Conservation (phyloP, 2,329 filamentous ascomycete genomes). For the Aureobasidium melanogenum region DNA sequence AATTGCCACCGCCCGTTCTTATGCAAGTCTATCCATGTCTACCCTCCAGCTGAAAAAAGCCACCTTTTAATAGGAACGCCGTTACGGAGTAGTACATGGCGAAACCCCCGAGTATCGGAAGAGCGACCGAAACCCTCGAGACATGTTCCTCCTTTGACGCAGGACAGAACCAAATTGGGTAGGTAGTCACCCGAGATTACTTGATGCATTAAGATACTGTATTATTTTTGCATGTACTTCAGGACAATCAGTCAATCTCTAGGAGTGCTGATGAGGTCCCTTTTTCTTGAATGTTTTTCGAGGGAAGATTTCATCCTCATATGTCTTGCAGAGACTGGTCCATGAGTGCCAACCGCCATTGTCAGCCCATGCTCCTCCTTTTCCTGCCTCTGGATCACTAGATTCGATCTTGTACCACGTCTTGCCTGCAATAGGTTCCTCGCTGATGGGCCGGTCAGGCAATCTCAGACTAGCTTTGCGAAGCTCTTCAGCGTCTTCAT, state of each 20-base stretch:
- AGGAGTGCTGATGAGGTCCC: not conserved
- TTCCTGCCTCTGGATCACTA: conserved; percentile 17
- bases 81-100: not conserved
- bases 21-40: not conserved
- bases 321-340: conserved; percentile 19
- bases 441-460: conserved; percentile 15
- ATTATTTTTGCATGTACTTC: not conserved
- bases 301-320: conserved; percentile 17
- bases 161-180: not conserved
- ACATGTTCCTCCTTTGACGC: not conserved
- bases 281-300: conserved; percentile 4
- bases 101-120: not conserved
- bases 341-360: conserved; percentile 22
- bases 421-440: conserved; percentile 18
- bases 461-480: conserved; percentile 16
- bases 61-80: not conserved
- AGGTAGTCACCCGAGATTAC: not conserved
- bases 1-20: not conserved
- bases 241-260: not conserved
- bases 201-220: not conserved
- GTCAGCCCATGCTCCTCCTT: conserved; percentile 23
- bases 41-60: not conserved
- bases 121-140: not conserved
- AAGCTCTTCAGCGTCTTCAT: conserved; percentile 18
- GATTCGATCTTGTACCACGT: conserved; percentile 19